These are phyloP conservation scores for Tricholoma terreum DNA, from an alignment of 768 basidiomycete species.

Conservation along the genomic window DNA sequence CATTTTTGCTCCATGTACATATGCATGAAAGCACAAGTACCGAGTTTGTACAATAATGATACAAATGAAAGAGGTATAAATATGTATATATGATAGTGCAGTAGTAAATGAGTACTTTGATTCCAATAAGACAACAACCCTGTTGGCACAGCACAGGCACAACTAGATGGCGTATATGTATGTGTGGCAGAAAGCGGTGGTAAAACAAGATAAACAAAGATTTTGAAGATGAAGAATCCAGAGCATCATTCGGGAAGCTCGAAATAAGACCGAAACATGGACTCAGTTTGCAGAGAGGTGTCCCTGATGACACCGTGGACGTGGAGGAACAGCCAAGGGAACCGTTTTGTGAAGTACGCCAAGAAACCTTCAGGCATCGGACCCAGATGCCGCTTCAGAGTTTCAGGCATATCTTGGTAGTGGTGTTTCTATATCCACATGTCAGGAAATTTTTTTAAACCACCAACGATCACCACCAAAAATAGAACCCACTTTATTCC, in stretches of 20 bases:
- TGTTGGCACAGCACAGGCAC: too few relatives aligned
- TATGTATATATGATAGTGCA: neutral
- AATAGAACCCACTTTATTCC: slow-evolving; percentile 77
- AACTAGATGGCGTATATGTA: too few relatives aligned
- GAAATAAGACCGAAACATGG: slow-evolving; percentile 91
- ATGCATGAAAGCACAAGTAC: neutral
- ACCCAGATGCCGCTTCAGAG: slow-evolving; percentile 85
- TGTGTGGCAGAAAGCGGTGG: neutral
- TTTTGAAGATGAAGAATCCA: neutral
- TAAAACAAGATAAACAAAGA: slow-evolving; percentile 6
- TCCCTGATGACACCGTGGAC: slow-evolving; percentile 80
- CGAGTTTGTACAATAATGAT: neutral
- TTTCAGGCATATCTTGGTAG: slow-evolving; percentile 94
- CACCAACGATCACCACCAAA: neutral
- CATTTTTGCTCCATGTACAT: neutral
- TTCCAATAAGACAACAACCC: neutral
- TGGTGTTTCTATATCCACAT: slow-evolving; percentile 78
- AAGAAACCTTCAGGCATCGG: slow-evolving; percentile 92
- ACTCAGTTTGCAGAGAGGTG: slow-evolving; percentile 72
- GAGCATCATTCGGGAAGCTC: slow-evolving; percentile 43
- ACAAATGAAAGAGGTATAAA: slow-evolving; percentile 7
- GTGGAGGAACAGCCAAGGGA: slow-evolving; percentile 87
- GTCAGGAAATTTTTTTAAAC: neutral
- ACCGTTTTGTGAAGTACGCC: slow-evolving; percentile 90
- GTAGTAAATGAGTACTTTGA: neutral